Evolutionary conservation across 139 green algal species (phyloP).

Genomic region (Zygnema cylindricum): DNA sequence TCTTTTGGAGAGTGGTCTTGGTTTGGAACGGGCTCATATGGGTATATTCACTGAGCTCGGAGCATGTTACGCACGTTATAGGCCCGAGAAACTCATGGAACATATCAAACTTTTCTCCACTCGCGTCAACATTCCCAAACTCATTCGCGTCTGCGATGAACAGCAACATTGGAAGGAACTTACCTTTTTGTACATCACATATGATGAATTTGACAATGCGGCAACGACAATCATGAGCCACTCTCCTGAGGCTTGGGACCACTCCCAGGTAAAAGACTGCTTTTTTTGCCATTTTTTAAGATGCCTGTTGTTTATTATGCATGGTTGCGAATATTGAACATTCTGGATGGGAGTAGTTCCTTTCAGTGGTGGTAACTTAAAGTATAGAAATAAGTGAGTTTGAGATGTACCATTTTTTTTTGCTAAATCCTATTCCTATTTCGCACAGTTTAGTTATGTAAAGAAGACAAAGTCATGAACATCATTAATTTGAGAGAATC

Average conservation of each 20-base stretch:
- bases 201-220: conserved; percentile 99
- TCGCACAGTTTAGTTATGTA: too few species aligned
- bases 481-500: too few species aligned
- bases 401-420: too few species aligned
- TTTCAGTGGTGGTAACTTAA: too few species aligned
- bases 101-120: conserved; percentile 98
- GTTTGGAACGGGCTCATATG: conserved; percentile 98
- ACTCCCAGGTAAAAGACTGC: conserved; percentile 70
- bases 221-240: conserved; percentile 92
- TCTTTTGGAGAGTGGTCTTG: conserved; percentile 95
- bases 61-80: conserved; percentile 86
- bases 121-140: conserved; percentile 95
- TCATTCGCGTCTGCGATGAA: conserved; percentile 94
- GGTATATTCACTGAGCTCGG: conserved; percentile 99
- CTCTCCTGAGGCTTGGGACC: conserved; percentile 93
- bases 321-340: too few species aligned
- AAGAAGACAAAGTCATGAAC: too few species aligned
- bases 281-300: too few species aligned
- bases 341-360: too few species aligned
- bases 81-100: conserved; percentile 94
- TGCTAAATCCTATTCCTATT: too few species aligned
- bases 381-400: too few species aligned
- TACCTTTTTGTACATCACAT: conserved; percentile 93
- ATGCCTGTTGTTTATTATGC: too few species aligned
- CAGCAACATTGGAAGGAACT: conserved; percentile 96